Conservation (phyloP, 306 rosid genomes). For the Astragalus membranaceus region DNA sequence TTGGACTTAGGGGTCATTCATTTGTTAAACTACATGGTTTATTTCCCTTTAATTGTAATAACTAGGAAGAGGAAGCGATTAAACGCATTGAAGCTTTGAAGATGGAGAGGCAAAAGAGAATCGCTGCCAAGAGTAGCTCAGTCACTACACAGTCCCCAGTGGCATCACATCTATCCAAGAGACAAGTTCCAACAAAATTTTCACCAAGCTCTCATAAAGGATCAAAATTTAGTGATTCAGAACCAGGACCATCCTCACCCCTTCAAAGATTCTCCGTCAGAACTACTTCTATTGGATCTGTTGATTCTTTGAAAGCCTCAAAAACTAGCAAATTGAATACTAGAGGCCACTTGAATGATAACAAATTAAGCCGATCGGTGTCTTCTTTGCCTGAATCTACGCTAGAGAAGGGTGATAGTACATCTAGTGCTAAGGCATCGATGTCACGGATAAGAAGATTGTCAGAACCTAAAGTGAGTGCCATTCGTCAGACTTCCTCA, state of each 20-base stretch:
- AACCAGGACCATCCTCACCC: conserved; percentile 84
- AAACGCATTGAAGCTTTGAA: conserved; percentile 84
- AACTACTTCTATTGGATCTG: conserved; percentile 51
- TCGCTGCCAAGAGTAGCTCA: conserved; percentile 72
- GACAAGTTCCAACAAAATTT: conserved; percentile 49
- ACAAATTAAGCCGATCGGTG: conserved; percentile 62
- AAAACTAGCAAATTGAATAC: conserved; percentile 57
- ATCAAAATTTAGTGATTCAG: conserved; percentile 87
- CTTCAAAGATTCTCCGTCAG: conserved; percentile 52
- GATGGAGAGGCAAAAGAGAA: conserved; percentile 94
- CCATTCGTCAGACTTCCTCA: conserved; percentile 42
- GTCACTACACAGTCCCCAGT: conserved; percentile 36
- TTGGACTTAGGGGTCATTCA: background rate
- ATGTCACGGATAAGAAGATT: conserved; percentile 79
- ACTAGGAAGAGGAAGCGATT: conserved; percentile 69
- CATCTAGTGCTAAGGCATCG: conserved; percentile 64
- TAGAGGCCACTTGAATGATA: conserved; percentile 47
- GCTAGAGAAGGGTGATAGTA: conserved; percentile 49
- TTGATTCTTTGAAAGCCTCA: conserved; percentile 52
- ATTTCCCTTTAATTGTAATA: background rate
- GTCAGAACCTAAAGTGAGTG: conserved; percentile 80
- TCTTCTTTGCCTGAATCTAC: conserved; percentile 69
- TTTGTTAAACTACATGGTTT: conserved; percentile 6
- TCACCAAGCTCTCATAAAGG: conserved; percentile 67
- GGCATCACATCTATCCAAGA: conserved; percentile 54